Conservation (phyloP, 352 stramenopile species). For the Aphanomyces stellatus region DNA sequence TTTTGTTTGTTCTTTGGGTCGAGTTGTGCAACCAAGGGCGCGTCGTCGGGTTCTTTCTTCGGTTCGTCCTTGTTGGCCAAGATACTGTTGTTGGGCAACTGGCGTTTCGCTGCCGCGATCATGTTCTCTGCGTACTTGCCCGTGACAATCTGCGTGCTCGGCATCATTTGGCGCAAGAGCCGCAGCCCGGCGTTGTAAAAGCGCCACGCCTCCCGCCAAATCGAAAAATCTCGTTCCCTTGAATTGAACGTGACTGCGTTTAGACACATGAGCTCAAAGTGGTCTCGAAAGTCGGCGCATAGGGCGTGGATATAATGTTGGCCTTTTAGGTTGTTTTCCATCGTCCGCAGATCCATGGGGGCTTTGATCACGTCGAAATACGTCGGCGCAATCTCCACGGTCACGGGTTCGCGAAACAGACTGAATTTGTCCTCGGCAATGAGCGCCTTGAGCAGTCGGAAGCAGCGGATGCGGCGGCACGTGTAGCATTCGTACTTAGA, state of each 20-base stretch:
- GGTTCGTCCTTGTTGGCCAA: conserved; percentile 23
- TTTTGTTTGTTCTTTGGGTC: background rate
- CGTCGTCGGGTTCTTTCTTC: background rate
- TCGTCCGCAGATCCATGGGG: conserved; percentile 91
- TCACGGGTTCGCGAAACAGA: conserved; percentile 92
- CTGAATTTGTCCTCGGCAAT: conserved; percentile 71
- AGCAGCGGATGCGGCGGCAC: conserved; percentile 66
- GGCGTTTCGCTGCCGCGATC: conserved; percentile 54
- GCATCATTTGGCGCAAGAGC: conserved; percentile 61
- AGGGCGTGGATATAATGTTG: conserved; percentile 65
- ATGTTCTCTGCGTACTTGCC: conserved; percentile 33
- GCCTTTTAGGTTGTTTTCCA: conserved; percentile 60
- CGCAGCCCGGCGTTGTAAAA: conserved; percentile 82
- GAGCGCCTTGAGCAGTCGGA: conserved; percentile 55
- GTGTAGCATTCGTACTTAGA: conserved; percentile 82
- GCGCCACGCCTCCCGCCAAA: conserved; percentile 90
- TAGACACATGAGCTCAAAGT: conserved; percentile 93
- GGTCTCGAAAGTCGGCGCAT: conserved; percentile 74
- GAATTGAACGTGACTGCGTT: conserved; percentile 96
- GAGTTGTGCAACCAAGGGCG: background rate
- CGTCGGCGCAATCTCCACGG: conserved; percentile 85
- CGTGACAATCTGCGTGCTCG: conserved; percentile 17
- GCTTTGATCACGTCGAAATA: conserved; percentile 90
- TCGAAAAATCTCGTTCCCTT: conserved; percentile 75
- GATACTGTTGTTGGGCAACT: conserved; percentile 70